These are phyloP conservation scores for Pseudoneurospora amorphoporcata DNA, from an alignment of 495 filamentous ascomycete species.

Conservation along the genomic window DNA sequence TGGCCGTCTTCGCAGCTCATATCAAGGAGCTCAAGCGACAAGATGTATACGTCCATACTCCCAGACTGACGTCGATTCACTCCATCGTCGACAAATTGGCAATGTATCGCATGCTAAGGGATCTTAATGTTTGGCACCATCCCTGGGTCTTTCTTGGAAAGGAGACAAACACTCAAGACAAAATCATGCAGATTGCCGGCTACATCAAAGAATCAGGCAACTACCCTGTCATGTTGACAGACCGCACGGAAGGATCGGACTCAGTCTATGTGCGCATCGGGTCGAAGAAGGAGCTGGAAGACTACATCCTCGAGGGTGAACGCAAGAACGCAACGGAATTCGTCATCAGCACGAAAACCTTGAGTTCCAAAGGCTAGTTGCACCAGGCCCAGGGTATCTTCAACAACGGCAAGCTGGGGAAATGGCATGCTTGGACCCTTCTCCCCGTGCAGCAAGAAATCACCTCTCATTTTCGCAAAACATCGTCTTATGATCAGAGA, in stretches of 20 bases:
- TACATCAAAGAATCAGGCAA: background rate
- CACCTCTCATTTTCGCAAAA: background rate
- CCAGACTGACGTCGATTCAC: background rate
- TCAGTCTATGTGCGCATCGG: background rate
- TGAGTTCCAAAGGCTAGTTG: background rate
- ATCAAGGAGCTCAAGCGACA: background rate
- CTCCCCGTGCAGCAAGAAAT: background rate
- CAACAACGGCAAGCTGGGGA: background rate
- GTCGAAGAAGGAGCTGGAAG: background rate
- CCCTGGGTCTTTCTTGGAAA: background rate
- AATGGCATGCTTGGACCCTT: background rate
- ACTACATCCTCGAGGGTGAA: background rate
- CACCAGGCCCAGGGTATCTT: slow-evolving; percentile 1
- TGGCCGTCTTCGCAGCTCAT: background rate
- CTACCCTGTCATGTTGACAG: background rate
- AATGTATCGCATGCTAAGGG: background rate
- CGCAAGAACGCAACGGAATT: background rate
- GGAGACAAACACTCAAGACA: background rate
- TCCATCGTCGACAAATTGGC: background rate
- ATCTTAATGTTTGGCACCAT: background rate
- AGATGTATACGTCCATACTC: background rate
- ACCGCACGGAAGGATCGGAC: background rate
- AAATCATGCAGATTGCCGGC: background rate
- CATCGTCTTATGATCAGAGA: background rate
- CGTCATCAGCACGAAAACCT: background rate